Evolutionary conservation across 1,139 yeast species (phyloP), one percentile per base, ranked within the genome.

Genomic region (Kodamaea anthophila): DNA sequence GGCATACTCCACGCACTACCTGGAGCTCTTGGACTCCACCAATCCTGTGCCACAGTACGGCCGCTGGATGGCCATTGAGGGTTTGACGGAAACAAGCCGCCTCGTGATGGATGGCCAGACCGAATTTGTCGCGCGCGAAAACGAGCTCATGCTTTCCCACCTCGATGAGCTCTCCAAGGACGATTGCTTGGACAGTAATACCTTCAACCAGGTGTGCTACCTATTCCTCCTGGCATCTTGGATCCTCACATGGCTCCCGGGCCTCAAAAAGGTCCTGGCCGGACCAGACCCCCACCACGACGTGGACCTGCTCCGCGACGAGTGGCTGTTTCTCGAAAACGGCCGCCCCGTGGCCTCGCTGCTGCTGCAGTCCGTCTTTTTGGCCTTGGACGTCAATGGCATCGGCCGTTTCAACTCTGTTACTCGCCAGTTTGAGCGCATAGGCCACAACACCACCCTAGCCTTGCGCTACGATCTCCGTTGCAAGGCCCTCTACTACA

Each of bases 401-500:
- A 46, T 66, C 6, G 43, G 43, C 0, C 60, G 61, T 27, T 86
- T 78, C 46, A 74, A 76, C 37, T 52, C 52, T 3, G 55, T 72
- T 2, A 53, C 78, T 1, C 37, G 47, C 2, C 60, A 57, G 1
- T 69, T 83, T 39, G 65, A 65, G 33, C 41, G 46, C 3, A 60
- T 81, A 22, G 63, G 72, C 13, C 61, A 63, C 25, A 60, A 62
- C 16, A 59, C 81, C 4, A 56, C 81, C 30, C 47, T 77, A 13
- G 66, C 80, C 3, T 56, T 85, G 25, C 60, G 94, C 31, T 77
- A 77, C 39, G 91, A 82, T 46, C 51, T 79, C 26, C 64, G 87
- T 36, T 68, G 75, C 32, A 70, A 81, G 35, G 70, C 77, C 3
- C 67, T 82, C 11, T 76, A 74, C 48, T 74, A 71, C 44, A 66